These are phyloP conservation scores for Blepharisma stoltei DNA, from an alignment of 73 alveolate genomes.

Conservation along the genomic window DNA sequence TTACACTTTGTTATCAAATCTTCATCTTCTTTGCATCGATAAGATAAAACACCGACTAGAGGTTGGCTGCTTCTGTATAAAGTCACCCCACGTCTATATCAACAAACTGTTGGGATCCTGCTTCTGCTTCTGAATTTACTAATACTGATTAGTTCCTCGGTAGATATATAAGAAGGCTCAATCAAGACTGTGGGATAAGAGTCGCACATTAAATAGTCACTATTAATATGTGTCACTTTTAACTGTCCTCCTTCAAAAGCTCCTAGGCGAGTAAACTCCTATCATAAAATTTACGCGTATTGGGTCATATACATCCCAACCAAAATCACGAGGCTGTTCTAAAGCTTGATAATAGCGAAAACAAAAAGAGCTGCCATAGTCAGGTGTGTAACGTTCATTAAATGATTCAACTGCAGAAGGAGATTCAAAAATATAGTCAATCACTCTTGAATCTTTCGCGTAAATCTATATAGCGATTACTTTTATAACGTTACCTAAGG, in stretches of 20 bases:
- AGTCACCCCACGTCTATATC: constrained; percentile 58
- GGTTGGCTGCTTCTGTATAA: constrained; percentile 28
- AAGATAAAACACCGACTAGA: constrained; percentile 37
- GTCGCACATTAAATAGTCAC: constrained; percentile 49
- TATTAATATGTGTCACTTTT: constrained; percentile 18
- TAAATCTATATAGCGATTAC: constrained; percentile 17
- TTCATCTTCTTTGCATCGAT: constrained; percentile 61
- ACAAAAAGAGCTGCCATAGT: no score
- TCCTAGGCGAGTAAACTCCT: no score
- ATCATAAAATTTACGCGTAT: no score
- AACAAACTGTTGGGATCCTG: constrained; percentile 76
- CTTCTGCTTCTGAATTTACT: constrained; percentile 63
- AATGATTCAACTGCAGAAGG: no score
- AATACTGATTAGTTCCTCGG: constrained; percentile 46
- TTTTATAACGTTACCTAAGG: neutral
- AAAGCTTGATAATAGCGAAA: no score
- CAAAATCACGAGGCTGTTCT: no score
- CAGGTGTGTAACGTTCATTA: no score
- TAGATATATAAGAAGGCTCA: constrained; percentile 60
- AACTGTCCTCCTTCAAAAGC: constrained; percentile 8
- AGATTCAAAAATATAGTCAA: neutral
- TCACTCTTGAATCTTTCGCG: neutral
- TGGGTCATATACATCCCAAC: no score
- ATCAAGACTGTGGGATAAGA: constrained; percentile 67
- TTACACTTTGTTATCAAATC: constrained; percentile 12